These are phyloP conservation scores for Themeda triandra DNA, from an alignment of 176 grass and related monocot species.

Conservation along the genomic window DNA sequence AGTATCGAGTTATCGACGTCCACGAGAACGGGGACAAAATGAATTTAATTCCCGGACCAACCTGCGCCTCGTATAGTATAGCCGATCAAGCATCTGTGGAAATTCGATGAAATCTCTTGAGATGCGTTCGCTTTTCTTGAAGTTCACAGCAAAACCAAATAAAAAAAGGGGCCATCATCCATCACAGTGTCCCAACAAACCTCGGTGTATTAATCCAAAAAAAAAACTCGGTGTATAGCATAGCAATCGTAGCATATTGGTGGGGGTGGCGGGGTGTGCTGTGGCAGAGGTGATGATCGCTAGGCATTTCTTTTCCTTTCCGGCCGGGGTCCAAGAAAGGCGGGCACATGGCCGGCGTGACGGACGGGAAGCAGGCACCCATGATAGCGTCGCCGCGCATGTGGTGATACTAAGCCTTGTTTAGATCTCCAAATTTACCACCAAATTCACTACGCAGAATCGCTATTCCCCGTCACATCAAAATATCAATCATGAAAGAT, in stretches of 20 bases:
- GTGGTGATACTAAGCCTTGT: slow-evolving; percentile 6
- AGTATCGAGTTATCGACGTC: neutral
- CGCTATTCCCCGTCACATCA: no score
- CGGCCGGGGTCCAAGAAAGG: slow-evolving; percentile 31
- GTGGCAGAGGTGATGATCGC: slow-evolving; percentile 12
- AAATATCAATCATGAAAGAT: no score
- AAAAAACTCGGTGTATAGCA: neutral
- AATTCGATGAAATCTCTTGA: neutral
- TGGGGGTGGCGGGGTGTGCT: neutral
- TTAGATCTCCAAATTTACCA: no score
- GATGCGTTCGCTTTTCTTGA: neutral
- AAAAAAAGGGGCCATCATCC: no score
- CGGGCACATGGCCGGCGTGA: slow-evolving; percentile 42
- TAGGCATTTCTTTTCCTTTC: neutral
- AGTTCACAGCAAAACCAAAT: neutral
- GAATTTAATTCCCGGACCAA: slow-evolving; percentile 6
- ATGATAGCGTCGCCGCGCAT: slow-evolving; percentile 41
- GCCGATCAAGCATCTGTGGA: neutral
- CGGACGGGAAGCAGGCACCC: slow-evolving; percentile 3
- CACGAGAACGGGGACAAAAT: neutral
- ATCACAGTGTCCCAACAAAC: neutral
- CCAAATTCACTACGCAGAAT: no score
- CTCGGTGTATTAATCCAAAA: neutral
- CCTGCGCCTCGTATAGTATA: slow-evolving; percentile 1
- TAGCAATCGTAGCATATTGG: neutral